Evolutionary conservation across 139 green algal species (phyloP), one percentile per base, ranked within the genome.

Genomic region (Haematococcus lacustris): DNA sequence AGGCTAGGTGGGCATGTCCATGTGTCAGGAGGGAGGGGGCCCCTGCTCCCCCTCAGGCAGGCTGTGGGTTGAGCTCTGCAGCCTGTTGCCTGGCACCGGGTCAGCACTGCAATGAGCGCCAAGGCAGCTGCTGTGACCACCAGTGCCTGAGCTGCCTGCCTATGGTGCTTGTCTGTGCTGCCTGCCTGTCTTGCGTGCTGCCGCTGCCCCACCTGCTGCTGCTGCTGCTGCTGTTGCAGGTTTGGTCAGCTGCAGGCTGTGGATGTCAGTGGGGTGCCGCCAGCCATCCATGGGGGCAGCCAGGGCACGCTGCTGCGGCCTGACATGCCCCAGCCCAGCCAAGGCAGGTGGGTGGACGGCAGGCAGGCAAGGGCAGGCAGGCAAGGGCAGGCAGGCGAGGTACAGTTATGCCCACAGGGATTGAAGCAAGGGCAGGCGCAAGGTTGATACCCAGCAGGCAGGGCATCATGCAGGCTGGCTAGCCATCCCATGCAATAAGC

Each of bases 191-290:
- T n/a, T n/a, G n/a, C n/a, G n/a, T n/a, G n/a, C n/a, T n/a, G n/a
- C n/a, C n/a, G n/a, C n/a, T n/a, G n/a, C n/a, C n/a, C n/a, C n/a
- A n/a, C n/a, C n/a, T n/a, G n/a, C n/a, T n/a, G n/a, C n/a, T n/a
- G n/a, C n/a, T n/a, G n/a, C n/a, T 57, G 28, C 62, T 51, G 70
- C 43, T 41, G 17, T 2, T 30, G 38, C 78, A 90, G 85, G 85
- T 94, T 94, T 84, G 88, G 80, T 0, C 81, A 92, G 75, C 80
- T 94, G 43, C 85, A 94, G 67, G 66, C 79, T 33, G 81, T 91
- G 26, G 83, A 93, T 35, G 80, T 92, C 1, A 61, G 71, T 26
- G 80, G 83, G 23, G 85, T 94, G 21, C 25, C 66, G 13, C 89
- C 89, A 25, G 81, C 86, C 28, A 78, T 91, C 9, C 78, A 85